Base-by-base conservation (phyloP, 2,329 filamentous ascomycete genomes). In the Achaetomium macrosporum region DNA sequence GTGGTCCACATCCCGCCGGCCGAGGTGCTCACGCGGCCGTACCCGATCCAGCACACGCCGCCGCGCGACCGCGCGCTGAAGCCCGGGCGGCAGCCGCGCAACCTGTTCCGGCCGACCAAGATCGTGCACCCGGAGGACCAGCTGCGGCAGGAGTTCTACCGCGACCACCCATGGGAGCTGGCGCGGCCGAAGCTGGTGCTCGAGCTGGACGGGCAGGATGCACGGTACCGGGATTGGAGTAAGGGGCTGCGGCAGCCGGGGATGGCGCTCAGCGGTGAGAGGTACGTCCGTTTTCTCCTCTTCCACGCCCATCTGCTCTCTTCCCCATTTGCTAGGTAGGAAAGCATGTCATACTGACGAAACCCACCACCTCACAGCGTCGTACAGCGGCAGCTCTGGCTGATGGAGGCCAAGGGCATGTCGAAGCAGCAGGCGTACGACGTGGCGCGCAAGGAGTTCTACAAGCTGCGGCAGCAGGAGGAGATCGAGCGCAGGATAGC, bases 101-200 rank as follows among this genome's bases (percentile, higher is more conserved):
- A 84, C 61, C 73, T 96, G 63, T 97, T 91, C 75, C 82, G 84
- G 62, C 93, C 93, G 1, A 81, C 90, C 59, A 72, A 76, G 53
- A 84, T 99, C 58, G 74, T 73, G 50, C 96, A 93, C 68, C 82
- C 87, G 55, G 93, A 99, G 69, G 93, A 99, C 71, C 71, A 74
- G 55, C 76, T 99, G 64, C 85, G 93, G 58, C 76, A 73, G 61
- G 82, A 84, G 29, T 99, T 97, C 73, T 99, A 88, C 75, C 83
- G 79, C 65, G 92, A 99, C 69, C 93, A 99, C 68, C 93, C 93
- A 5, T 99, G 93, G 93, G 93, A 99, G 72, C 74, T 99, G 65
- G 93, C 93, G 16, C 80, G 92, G 57, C 93, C 93, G 50, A 80
- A 89, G 61, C 77, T 96, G 54, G 76, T 99, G 43, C 73, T 97